Evolutionary conservation across 2,329 filamentous ascomycete genomes (phyloP), one percentile per base, ranked within the genome.

Genomic region (Samsoniella hepiali): DNA sequence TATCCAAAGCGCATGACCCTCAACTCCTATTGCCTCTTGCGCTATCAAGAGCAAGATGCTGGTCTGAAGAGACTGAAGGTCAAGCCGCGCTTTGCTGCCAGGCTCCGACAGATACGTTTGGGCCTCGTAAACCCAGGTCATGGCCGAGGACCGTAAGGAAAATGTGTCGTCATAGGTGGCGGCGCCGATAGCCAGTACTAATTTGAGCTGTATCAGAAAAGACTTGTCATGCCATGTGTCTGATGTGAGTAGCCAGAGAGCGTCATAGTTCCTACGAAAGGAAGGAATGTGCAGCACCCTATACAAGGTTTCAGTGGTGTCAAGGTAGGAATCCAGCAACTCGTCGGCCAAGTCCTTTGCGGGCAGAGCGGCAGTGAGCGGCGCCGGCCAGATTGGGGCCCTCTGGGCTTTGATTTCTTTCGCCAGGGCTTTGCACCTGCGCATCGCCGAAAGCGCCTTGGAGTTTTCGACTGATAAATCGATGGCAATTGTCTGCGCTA

Each of bases 171-270:
- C 82, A 63, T 84, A 80, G 0, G 75, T 74, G 1, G 76, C 74
- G 1, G 83, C 79, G 0, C 85, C 86, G n/a, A 88, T 80, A 0
- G 86, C 84, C 4, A 88, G 71, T 0, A 87, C 78, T 0, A 88
- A 72, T 66, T 87, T 86, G 5, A 88, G 66, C 53, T 84, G 84
- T 22, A 86, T 77, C 1, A 86, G 63, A 56, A 88, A 88, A 0
- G 71, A 72, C 2, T 70, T 73, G 47, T 80, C 76, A 0, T 75
- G 69, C 1, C 71, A 64, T 0, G 64, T 40, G 0, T 68, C 66
- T 1, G 71, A 66, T 0, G 51, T 47, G 36, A 79, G 68, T 78
- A 86, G 0, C 84, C 84, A 88, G 0, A 84, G 66, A 0, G 77
- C 74, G 31, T 84, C 81, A 22, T 84, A 85, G 4, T 80, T 77